Percentiles rank a stretch among this genome's conserved stretches.
Evolutionary conservation across 2,329 filamentous ascomycete species (phyloP).

Genomic region (Nothophaeocryptopus gaeumannii): DNA sequence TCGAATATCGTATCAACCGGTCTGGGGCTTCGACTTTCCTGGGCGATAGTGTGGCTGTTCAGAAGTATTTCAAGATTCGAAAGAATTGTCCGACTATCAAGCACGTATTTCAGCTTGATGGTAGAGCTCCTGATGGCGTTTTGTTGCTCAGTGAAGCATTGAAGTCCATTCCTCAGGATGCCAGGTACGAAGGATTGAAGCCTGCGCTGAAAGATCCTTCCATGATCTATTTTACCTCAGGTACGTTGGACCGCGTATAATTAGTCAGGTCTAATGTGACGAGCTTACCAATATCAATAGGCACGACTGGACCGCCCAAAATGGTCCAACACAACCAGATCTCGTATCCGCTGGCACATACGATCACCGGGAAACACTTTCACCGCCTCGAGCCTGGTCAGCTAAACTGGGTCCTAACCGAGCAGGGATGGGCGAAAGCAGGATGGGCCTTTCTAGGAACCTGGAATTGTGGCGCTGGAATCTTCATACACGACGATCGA

Average conservation of each 20-base stretch:
- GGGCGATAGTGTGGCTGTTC: conserved; percentile 37
- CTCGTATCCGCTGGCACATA: conserved; percentile 41
- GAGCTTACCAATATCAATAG: conserved; percentile 9
- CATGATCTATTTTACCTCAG: conserved; percentile 41
- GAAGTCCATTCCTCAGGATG: conserved; percentile 26
- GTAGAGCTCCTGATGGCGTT: conserved; percentile 24
- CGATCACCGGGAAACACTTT: conserved; percentile 41
- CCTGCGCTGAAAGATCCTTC: conserved; percentile 33
- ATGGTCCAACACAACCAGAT: conserved; percentile 44
- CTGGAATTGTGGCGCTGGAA: conserved; percentile 42
- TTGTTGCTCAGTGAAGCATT: conserved; percentile 30
- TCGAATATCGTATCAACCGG: conserved; percentile 37
- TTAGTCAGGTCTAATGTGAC: no score
- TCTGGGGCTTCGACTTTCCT: conserved; percentile 39
- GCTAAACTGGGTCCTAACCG: conserved; percentile 41
- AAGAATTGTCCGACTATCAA: conserved; percentile 34
- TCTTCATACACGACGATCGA: conserved; percentile 43
- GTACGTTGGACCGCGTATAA: no score
- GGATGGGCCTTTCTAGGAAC: conserved; percentile 42
- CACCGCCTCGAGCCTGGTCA: conserved; percentile 37
- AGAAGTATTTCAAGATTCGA: conserved; percentile 36
- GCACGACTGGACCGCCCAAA: conserved; percentile 42
- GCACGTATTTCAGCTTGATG: conserved; percentile 35
- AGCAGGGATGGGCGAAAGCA: conserved; percentile 46
- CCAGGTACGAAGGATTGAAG: conserved; percentile 23